Evolutionary conservation across 106 monocot species (phyloP).

Genomic region (Narthecium ossifragum): DNA sequence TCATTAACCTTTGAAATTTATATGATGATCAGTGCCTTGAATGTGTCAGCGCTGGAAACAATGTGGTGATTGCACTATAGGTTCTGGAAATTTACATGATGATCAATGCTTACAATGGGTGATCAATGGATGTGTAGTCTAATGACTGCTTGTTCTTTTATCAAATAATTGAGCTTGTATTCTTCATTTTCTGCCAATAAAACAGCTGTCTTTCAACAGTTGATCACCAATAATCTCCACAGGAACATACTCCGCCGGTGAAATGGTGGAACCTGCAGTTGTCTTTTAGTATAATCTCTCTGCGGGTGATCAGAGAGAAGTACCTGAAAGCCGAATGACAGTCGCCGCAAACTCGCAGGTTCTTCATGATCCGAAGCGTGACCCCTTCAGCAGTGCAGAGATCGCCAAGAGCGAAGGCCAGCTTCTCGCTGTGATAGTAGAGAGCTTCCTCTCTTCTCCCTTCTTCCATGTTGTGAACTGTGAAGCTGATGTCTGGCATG

Average conservation of each 20-base stretch:
- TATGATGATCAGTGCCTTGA: too few relatives aligned
- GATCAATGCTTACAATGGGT: background rate
- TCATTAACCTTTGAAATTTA: background rate
- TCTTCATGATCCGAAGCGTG: constrained; percentile 27
- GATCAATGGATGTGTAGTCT: background rate
- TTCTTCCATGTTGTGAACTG: constrained; percentile 7
- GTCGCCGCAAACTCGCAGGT: constrained; percentile 16
- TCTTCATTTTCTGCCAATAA: too few relatives aligned
- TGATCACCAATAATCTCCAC: constrained; percentile 22
- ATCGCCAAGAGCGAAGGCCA: constrained; percentile 24
- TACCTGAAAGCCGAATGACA: constrained; percentile 19
- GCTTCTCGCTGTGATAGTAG: constrained; percentile 23
- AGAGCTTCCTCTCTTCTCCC: constrained; percentile 16
- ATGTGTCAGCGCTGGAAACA: too few relatives aligned
- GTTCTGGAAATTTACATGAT: background rate
- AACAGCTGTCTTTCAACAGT: constrained; percentile 17
- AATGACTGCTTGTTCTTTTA: too few relatives aligned
- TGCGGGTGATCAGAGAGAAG: constrained; percentile 23
- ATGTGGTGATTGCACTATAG: too few relatives aligned
- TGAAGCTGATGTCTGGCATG: constrained; percentile 18
- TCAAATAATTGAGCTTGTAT: too few relatives aligned
- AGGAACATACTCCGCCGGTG: constrained; percentile 8
- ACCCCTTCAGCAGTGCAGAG: constrained; percentile 4
- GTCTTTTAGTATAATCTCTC: constrained; percentile 18
- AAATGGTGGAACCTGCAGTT: constrained; percentile 18